Evolutionary conservation across 495 filamentous ascomycete species (phyloP), one percentile per base, ranked within the genome.

Genomic region (Xylaria bambusicola): DNA sequence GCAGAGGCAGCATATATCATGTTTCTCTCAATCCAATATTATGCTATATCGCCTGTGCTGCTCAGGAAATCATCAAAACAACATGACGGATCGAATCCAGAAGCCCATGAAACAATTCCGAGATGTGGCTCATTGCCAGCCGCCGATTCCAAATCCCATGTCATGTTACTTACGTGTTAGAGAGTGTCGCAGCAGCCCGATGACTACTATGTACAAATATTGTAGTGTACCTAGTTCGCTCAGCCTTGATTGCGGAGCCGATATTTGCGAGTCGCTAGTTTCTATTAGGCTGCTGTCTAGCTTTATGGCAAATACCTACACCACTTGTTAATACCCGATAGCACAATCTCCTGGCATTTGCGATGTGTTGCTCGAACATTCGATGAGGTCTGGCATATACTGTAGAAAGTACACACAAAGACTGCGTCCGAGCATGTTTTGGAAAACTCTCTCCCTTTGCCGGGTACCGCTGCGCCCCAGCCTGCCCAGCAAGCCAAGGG

Each of bases 181-280:
- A 54, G 38, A 21, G 52, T 54, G 36, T 26, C 52, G 52, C 52
- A 54, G 52, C 38, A 54, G 38, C 15, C 53, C 13, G 29, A 47
- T 45, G 40, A 56, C 51, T 29, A 47, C 27, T 41, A 36, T 46
- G 24, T 3, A 13, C n/a, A n/a, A n/a, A n/a, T n/a, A n/a, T n/a
- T n/a, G n/a, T n/a, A n/a, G n/a, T n/a, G n/a, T n/a, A n/a, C n/a
- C n/a, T n/a, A 29, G 48, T 41, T 52, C 55, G 36, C 63, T 62
- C 64, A 69, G 64, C 66, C 64, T 66, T 69, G 64, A 69, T 66
- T 58, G 61, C 64, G 66, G 64, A 66, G 64, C 52, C 55, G 56
- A 59, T 18, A 52, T 8, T 20, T 20, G 29, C 29, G 29, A 45
- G 18, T n/a, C 23, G 20, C 6, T 8, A 45, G 42, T n/a, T n/a